These are phyloP conservation scores for Leishmania turanica DNA, from an alignment of 208 protist species.

Conservation along the genomic window DNA sequence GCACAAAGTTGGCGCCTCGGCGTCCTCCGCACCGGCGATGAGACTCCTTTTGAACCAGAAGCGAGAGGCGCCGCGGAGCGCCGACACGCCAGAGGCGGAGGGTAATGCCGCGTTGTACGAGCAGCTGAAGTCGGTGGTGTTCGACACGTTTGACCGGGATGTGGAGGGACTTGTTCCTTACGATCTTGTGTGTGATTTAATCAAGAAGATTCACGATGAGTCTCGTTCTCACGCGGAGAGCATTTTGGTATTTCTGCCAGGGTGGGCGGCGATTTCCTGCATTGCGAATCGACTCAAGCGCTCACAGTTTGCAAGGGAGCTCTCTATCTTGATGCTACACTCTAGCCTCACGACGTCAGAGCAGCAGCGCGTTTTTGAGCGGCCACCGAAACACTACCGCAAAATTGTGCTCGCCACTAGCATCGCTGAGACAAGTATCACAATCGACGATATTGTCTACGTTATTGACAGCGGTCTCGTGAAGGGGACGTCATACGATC, in stretches of 20 bases:
- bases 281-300: conserved; percentile 58
- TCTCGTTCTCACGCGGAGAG: conserved; percentile 51
- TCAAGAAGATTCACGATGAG: conserved; percentile 55
- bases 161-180: conserved; percentile 71
- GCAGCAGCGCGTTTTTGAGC: conserved; percentile 92
- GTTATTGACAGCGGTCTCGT: conserved; percentile 96
- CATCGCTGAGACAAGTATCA: conserved; percentile 97
- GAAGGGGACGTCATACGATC: conserved; percentile 92
- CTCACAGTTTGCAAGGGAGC: conserved; percentile 41
- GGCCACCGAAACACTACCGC: conserved; percentile 65
- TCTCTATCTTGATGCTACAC: conserved; percentile 90
- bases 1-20: conserved; percentile 37
- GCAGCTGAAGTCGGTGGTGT: conserved; percentile 60
- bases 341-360: conserved; percentile 86
- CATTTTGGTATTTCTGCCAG: conserved; percentile 91
- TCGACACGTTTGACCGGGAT: conserved; percentile 54
- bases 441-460: conserved; percentile 95
- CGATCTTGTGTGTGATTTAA: conserved; percentile 70
- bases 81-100: neutral
- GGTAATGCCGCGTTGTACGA: conserved; percentile 43
- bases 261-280: conserved; percentile 87
- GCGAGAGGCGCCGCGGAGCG: conserved; percentile 5
- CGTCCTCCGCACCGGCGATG: conserved; percentile 43
- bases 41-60: conserved; percentile 18
- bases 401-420: conserved; percentile 97